phyloP scores from a whole-genome alignment of 306 rosid genomes.

The Corylus heterophylla region DNA sequence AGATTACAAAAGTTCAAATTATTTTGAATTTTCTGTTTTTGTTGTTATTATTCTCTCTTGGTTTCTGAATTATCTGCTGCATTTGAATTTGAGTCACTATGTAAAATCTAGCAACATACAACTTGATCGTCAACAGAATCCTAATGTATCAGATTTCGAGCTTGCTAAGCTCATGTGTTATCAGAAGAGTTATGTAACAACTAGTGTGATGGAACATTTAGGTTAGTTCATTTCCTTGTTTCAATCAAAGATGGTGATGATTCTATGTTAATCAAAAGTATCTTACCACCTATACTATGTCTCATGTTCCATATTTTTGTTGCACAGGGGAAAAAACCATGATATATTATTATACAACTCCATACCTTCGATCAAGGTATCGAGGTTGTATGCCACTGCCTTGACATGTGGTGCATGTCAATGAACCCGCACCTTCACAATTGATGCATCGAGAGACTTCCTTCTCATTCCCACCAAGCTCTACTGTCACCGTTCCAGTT shows the following conservation, averaged over 20 bases:
- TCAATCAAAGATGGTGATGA: neutral
- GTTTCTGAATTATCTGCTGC: no score
- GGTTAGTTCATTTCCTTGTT: conserved; percentile 61
- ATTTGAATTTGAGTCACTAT: conserved; percentile 4
- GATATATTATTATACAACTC: neutral
- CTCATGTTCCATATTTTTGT: neutral
- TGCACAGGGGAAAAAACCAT: neutral
- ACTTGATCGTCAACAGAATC: conserved; percentile 78
- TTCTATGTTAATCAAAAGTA: neutral
- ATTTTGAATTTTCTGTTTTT: no score
- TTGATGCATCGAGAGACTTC: conserved; percentile 89
- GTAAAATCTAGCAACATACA: conserved; percentile 94
- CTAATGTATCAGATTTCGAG: conserved; percentile 96
- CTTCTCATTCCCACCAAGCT: conserved; percentile 75
- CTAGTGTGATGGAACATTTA: conserved; percentile 97
- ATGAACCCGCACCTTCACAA: conserved; percentile 81
- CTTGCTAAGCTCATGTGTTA: conserved; percentile 92
- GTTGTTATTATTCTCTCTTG: no score
- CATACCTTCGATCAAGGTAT: conserved; percentile 93
- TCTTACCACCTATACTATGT: neutral
- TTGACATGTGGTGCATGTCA: conserved; percentile 96
- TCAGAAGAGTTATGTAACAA: conserved; percentile 80
- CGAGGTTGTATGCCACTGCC: conserved; percentile 99
- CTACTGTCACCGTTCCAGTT: conserved; percentile 67
- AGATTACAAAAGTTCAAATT: no score